A percentile compares a stretch with the other conserved stretches of the same genome.
Conservation (phyloP, 352 stramenopile species). For the Globisporangium ultimum region DNA sequence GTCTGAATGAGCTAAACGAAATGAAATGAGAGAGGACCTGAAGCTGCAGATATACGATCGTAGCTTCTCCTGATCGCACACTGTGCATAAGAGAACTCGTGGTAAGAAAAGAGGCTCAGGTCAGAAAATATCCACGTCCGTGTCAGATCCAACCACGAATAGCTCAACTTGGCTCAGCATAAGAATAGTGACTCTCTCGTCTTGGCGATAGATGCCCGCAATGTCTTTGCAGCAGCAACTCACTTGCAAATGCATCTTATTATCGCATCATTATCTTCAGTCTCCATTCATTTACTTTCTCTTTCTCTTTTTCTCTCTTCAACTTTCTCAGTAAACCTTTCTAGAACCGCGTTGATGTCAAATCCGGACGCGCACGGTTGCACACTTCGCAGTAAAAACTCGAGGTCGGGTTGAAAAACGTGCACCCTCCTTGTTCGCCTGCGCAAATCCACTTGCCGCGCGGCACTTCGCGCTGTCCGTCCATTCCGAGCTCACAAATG, state of each 20-base stretch:
- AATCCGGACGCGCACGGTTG: constrained; percentile 76
- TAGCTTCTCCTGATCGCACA: no score
- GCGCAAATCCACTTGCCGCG: constrained; percentile 85
- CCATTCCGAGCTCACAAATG: constrained; percentile 81
- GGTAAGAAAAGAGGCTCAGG: no score
- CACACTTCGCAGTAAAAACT: constrained; percentile 91
- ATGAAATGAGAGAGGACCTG: no score
- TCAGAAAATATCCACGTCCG: neutral
- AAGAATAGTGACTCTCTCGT: neutral
- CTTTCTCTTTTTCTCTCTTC: neutral
- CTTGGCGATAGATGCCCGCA: no score
- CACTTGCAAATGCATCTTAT: no score
- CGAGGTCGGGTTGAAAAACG: constrained; percentile 79
- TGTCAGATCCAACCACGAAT: neutral
- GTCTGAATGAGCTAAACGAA: neutral
- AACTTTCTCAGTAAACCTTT: no score
- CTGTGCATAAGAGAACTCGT: no score
- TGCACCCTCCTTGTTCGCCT: constrained; percentile 80
- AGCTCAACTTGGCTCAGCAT: neutral
- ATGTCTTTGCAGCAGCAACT: no score
- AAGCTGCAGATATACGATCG: no score
- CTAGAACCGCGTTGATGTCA: constrained; percentile 74
- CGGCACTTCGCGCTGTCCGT: constrained; percentile 72
- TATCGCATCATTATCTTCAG: no score
- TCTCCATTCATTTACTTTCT: neutral